Evolutionary conservation across 1,284 basidiomycete genomes (phyloP), one percentile per base, ranked within the genome.

Genomic region (Fistulinella cinereoalba): DNA sequence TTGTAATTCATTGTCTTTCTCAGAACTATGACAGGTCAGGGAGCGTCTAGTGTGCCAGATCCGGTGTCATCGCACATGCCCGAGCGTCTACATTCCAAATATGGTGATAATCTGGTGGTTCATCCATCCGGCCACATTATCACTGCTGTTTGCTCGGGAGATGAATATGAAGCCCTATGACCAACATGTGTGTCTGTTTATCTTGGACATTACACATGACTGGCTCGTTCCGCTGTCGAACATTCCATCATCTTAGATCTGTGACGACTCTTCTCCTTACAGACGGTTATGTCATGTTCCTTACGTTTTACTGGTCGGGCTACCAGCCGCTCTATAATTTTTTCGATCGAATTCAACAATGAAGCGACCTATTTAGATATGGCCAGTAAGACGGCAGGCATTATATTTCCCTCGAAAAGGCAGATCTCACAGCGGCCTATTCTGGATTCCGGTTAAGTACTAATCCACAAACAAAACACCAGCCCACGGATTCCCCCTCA

Each of bases 161-260:
- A 74, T 66, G 28, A 51, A 74, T 66, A 50, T 56, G 77, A 80
- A 72, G 73, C 62, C 59, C 61, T 41, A 74, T 78, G 76, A 74
- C 76, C 68, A 48, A 57, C 64, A 57, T 56, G 64, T 56, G 49
- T 44, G 29, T 29, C 40, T 37, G 25, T 40, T 33, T 39, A 7
- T 18, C 23, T 27, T 41, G 22, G 46, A 16, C 25, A n/a, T 43
- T 60, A 56, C 61, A 60, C 65, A 62, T 65, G 70, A 58, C 64
- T 63, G 74, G 79, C 69, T 81, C 80, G 79, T 81, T 81, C 80
- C 71, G 78, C 68, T 81, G 79, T 81, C 79, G 71, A 60, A 81
- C 71, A 81, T 64, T 28, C n/a, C 16, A 16, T n/a, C n/a, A n/a
- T n/a, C 8, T 31, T 19, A 16, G 7, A 3, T 33, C 9, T 18